Evolutionary conservation across 371 early-diverging fungal genomes (phyloP).

Genomic region (Lichtheimia hyalospora): DNA sequence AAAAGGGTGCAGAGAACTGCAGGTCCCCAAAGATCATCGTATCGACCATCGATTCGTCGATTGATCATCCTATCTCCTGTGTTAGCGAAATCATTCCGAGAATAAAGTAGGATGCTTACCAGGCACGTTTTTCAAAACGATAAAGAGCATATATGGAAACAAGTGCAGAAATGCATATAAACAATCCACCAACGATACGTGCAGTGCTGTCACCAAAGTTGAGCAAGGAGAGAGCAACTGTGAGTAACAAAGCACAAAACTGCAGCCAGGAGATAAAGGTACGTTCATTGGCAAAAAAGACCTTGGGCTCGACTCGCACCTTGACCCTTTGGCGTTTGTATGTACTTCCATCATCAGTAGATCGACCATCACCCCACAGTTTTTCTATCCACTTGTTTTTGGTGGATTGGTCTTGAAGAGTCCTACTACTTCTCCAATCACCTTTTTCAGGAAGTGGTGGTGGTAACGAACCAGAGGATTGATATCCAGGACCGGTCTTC

Average conservation of each 20-base stretch:
- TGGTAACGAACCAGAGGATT: background rate
- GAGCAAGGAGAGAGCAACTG: slow-evolving; percentile 71
- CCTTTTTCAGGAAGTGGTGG: slow-evolving; percentile 8
- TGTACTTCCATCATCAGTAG: background rate
- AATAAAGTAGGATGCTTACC: slow-evolving; percentile 18
- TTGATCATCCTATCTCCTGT: slow-evolving; percentile 55
- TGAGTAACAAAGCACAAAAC: slow-evolving; percentile 70
- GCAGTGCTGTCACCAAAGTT: slow-evolving; percentile 79
- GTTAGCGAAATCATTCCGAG: slow-evolving; percentile 16
- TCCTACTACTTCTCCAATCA: too few species aligned
- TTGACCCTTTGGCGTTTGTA: slow-evolving; percentile 30
- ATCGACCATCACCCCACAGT: slow-evolving; percentile 9
- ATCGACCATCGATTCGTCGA: slow-evolving; percentile 61
- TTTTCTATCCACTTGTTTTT: slow-evolving; percentile 1
- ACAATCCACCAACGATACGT: slow-evolving; percentile 68
- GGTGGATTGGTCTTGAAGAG: background rate
- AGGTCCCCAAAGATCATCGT: slow-evolving; percentile 74
- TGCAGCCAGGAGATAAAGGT: slow-evolving; percentile 93
- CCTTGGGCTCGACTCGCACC: slow-evolving; percentile 96
- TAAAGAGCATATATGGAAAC: slow-evolving; percentile 67
- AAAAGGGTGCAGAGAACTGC: slow-evolving; percentile 85
- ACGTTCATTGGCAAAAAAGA: slow-evolving; percentile 98
- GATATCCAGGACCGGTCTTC: too few species aligned
- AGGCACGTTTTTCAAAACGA: slow-evolving; percentile 90
- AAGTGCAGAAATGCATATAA: slow-evolving; percentile 71